A percentile compares a stretch with the other conserved stretches of the same genome.
Evolutionary conservation across 1,139 yeast species (phyloP).

Genomic region (Yamadazyma trypodendri): DNA sequence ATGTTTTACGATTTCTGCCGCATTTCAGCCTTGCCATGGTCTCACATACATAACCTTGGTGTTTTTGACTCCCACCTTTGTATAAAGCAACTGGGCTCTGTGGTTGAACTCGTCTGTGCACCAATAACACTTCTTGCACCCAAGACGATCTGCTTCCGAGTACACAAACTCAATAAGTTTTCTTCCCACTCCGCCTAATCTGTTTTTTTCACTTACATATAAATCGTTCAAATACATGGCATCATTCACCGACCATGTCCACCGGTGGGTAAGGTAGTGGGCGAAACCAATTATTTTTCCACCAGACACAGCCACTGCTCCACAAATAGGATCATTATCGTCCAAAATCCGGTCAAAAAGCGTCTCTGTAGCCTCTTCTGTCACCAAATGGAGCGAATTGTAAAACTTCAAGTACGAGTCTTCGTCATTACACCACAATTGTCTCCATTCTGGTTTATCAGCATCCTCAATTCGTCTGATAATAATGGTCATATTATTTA

Average conservation of each 20-base stretch:
- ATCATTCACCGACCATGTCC: conserved; percentile 47
- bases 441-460: conserved; percentile 42
- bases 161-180: conserved; percentile 49
- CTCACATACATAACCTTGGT: conserved; percentile 2
- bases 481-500: conserved; percentile 1
- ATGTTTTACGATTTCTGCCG: too few relatives aligned
- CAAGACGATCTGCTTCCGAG: conserved; percentile 43
- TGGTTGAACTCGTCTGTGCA: conserved; percentile 53
- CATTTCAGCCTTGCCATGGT: not conserved
- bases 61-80: conserved; percentile 37
- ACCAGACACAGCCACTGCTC: conserved; percentile 10
- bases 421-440: conserved; percentile 37
- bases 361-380: conserved; percentile 33
- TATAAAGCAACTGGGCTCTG: conserved; percentile 56
- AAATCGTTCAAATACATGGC: conserved; percentile 50
- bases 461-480: conserved; percentile 27
- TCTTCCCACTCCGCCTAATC: conserved; percentile 52
- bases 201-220: conserved; percentile 31
- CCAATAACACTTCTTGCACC: conserved; percentile 51
- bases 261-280: conserved; percentile 45
- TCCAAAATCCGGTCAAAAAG: conserved; percentile 48
- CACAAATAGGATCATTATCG: conserved; percentile 30
- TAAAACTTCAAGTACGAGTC: conserved; percentile 45
- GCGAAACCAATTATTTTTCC: conserved; percentile 35
- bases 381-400: conserved; percentile 30